Evolutionary conservation across 2,329 filamentous ascomycete genomes (phyloP), one percentile per base, ranked within the genome.

Genomic region (Phyllosticta ampelicida): DNA sequence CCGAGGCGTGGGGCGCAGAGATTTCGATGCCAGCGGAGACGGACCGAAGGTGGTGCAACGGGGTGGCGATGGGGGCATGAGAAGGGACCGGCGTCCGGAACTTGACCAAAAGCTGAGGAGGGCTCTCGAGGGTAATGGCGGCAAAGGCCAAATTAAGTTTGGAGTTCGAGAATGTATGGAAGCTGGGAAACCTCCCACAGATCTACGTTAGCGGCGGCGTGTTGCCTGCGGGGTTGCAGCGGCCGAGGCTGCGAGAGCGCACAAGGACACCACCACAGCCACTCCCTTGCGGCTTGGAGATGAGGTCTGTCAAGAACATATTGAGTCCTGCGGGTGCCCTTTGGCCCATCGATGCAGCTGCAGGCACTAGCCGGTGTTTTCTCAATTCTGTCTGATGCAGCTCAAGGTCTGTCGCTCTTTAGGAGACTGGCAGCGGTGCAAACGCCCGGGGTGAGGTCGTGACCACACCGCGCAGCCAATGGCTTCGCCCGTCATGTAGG

Each of bases 381-480:
- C n/a, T n/a, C n/a, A n/a, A n/a, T n/a, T n/a, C 36, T n/a, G 36
- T 16, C 6, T 44, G 13, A 6, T 13, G 30, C 30, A 10, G 30
- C 28, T 6, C 30, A 16, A 10, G 11, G 30, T 13, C 4, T 36
- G 30, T 36, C 16, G 11, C 30, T 36, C 30, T n/a, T 26, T 26
- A 8, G 23, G 23, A 26, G 23, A 44, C 36, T 44, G 36, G 13
- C 21, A 9, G 53, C 53, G 3, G 36, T 55, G 44, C 53, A 19
- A 49, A 44, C 29, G 30, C 16, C 26, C 55, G 55, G 19, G 29
- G 30, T 58, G 51, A 58, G 56, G 51, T 30, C 56, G 54, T 53
- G 51, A 48, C 30, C 56, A 58, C 51, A 51, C 56, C 56, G 54
- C 44, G 51, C 36, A 10, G 13, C 55, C 55, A 26, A 26, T 26